A percentile compares a stretch with the other conserved stretches of the same genome.
Evolutionary conservation across 345 rosid species (phyloP).

Genomic region (Lepidium aucheri): DNA sequence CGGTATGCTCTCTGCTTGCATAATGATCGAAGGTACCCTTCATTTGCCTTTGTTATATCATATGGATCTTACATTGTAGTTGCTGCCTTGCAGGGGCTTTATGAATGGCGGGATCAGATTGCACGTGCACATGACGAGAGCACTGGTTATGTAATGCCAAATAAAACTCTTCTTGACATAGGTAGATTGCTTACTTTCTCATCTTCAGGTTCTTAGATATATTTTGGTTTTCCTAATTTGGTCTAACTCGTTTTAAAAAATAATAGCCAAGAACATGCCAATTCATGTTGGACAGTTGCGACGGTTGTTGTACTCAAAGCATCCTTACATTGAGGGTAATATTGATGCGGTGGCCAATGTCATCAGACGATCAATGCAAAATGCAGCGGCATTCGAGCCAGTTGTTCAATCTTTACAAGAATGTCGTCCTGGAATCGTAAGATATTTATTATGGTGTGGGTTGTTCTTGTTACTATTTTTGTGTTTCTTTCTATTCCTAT

Average conservation of each 20-base stretch:
- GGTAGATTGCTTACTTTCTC: constrained; percentile 36
- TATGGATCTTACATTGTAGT: constrained; percentile 6
- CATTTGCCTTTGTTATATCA: background rate
- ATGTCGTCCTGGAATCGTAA: constrained; percentile 37
- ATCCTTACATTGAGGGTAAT: constrained; percentile 59
- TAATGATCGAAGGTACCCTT: background rate
- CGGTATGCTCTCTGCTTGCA: constrained; percentile 40
- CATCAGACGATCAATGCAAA: constrained; percentile 60
- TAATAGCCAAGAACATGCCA: constrained; percentile 84
- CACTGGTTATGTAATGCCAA: constrained; percentile 83
- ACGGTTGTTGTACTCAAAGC: constrained; percentile 50
- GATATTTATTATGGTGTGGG: constrained; percentile 2
- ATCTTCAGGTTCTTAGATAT: constrained; percentile 6
- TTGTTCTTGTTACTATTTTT: background rate
- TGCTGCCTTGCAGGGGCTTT: constrained; percentile 55
- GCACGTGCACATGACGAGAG: constrained; percentile 90
- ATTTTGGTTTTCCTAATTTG: background rate
- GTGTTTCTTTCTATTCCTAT: background rate
- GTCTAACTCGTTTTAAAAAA: background rate
- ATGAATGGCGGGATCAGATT: constrained; percentile 73
- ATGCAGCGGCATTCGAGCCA: constrained; percentile 59
- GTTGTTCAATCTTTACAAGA: constrained; percentile 45
- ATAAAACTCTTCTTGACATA: constrained; percentile 73
- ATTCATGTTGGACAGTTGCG: constrained; percentile 46
- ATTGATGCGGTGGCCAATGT: constrained; percentile 49